These are phyloP conservation scores for Asterella californica DNA, from an alignment of 225 moss, liverwort and hornwort genomes.

Conservation along the genomic window DNA sequence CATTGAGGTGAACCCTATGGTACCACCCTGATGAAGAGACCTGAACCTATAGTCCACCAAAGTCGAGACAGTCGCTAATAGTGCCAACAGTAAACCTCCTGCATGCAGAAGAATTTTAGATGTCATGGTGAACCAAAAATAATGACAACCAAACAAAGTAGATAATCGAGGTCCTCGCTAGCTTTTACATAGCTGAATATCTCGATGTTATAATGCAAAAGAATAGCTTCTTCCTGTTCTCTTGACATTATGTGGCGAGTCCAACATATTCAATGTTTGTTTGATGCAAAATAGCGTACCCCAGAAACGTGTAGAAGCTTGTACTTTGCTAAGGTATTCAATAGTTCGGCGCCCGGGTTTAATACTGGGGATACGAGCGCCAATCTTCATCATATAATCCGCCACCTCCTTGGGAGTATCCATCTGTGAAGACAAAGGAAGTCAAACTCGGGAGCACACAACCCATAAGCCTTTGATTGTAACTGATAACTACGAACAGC, in stretches of 20 bases:
- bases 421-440: slow-evolving; percentile 43
- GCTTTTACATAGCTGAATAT: background rate
- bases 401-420: slow-evolving; percentile 98
- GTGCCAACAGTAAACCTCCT: slow-evolving; percentile 86
- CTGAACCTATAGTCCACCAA: slow-evolving; percentile 94
- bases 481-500: background rate
- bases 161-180: background rate
- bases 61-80: slow-evolving; percentile 92
- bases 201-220: background rate
- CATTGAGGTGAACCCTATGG: slow-evolving; percentile 99
- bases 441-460: background rate
- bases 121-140: background rate
- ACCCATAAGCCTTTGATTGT: no score
- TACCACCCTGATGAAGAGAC: slow-evolving; percentile 85
- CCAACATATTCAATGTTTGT: no score
- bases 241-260: background rate
- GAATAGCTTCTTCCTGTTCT: background rate
- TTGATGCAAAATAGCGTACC: slow-evolving; percentile 34
- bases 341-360: slow-evolving; percentile 95
- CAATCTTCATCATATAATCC: slow-evolving; percentile 98
- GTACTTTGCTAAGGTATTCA: slow-evolving; percentile 80
- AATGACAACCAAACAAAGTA: background rate
- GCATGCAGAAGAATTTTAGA: background rate
- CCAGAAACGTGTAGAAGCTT: slow-evolving; percentile 96
- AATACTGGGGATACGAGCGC: slow-evolving; percentile 82